Percentiles rank a stretch among this genome's conserved stretches.
Evolutionary conservation across 192 early-diverging fungal species (phyloP).

Genomic region (Funneliformis mosseae): DNA sequence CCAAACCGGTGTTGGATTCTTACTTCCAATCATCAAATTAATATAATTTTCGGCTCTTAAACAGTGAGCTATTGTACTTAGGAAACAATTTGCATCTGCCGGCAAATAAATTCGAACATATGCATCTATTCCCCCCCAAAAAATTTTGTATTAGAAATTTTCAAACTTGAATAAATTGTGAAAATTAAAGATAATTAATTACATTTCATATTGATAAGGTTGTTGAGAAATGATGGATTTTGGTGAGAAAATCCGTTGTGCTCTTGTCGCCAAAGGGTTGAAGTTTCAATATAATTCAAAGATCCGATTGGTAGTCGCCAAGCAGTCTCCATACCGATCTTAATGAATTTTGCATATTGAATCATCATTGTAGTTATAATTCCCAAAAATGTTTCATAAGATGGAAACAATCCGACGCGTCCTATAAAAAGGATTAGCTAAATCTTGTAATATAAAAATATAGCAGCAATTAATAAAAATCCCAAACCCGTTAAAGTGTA

Average conservation of each 20-base stretch:
- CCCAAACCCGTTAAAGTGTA: conserved; percentile 45
- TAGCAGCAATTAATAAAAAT: background rate
- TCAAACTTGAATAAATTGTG: background rate
- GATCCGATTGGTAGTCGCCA: conserved; percentile 42
- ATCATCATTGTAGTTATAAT: conserved; percentile 47
- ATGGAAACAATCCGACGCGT: conserved; percentile 44
- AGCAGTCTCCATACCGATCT: conserved; percentile 44
- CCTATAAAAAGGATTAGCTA: background rate
- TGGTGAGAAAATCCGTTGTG: conserved; percentile 56
- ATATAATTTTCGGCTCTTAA: conserved; percentile 46
- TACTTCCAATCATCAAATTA: conserved; percentile 47
- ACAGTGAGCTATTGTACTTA: conserved; percentile 46
- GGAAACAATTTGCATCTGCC: conserved; percentile 44
- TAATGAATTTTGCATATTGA: conserved; percentile 51
- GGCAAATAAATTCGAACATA: conserved; percentile 45
- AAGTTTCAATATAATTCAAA: conserved; percentile 49
- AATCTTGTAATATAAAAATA: background rate
- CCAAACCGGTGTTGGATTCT: conserved; percentile 48
- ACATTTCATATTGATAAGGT: conserved; percentile 46
- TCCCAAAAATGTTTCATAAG: conserved; percentile 46
- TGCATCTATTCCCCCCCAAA: background rate
- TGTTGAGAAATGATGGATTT: conserved; percentile 47
- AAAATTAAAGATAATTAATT: conserved; percentile 16
- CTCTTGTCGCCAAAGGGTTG: conserved; percentile 51
- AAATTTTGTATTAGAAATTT: background rate